Evolutionary conservation across 768 basidiomycete genomes (phyloP).

Genomic region (Collybia mongolica): DNA sequence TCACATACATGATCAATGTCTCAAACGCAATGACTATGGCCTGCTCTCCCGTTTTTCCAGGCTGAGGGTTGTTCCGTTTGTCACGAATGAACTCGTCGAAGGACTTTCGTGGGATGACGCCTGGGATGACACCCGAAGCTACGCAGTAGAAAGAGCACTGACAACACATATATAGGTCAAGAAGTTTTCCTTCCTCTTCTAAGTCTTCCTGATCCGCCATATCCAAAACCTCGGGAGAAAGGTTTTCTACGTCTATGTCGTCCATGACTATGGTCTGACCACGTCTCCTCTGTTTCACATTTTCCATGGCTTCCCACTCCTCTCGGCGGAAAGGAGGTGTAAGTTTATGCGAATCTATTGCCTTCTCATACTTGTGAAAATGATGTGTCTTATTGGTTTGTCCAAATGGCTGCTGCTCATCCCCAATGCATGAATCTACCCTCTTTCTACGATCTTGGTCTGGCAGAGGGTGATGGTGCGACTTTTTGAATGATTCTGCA

Average conservation of each 20-base stretch:
- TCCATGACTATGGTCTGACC: slow-evolving; percentile 31
- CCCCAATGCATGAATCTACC: slow-evolving; percentile 51
- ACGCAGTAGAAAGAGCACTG: slow-evolving; percentile 78
- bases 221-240: slow-evolving; percentile 33
- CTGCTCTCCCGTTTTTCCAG: slow-evolving; percentile 53
- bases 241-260: slow-evolving; percentile 42
- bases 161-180: slow-evolving; percentile 84
- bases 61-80: slow-evolving; percentile 55
- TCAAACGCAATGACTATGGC: slow-evolving; percentile 60
- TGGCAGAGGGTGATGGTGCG: slow-evolving; percentile 47
- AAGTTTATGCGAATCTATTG: slow-evolving; percentile 68
- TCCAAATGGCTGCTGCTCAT: slow-evolving; percentile 44
- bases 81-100: slow-evolving; percentile 66
- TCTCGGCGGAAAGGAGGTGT: slow-evolving; percentile 58
- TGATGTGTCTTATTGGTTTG: slow-evolving; percentile 70
- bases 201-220: slow-evolving; percentile 31
- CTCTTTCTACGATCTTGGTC: slow-evolving; percentile 49
- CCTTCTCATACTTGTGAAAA: slow-evolving; percentile 72
- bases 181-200: slow-evolving; percentile 50
- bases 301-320: slow-evolving; percentile 56
- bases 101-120: slow-evolving; percentile 62
- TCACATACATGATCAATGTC: slow-evolving; percentile 62
- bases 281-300: slow-evolving; percentile 52
- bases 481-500: slow-evolving; percentile 47
- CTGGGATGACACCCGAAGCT: slow-evolving; percentile 68